Conservation (phyloP, 2,329 filamentous ascomycete genomes). For the Xenoacremonium recifei region DNA sequence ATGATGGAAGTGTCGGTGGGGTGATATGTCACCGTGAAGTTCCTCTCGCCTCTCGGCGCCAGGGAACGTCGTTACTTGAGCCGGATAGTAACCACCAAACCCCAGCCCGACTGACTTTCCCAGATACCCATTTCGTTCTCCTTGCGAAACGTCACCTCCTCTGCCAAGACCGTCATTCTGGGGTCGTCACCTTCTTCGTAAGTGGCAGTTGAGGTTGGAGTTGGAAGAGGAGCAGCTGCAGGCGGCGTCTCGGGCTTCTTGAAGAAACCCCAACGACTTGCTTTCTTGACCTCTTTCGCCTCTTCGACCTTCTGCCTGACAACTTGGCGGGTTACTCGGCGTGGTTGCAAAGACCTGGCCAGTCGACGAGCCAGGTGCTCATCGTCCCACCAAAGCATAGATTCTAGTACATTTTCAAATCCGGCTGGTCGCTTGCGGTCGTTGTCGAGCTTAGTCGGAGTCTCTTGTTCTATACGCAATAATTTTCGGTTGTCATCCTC, state of each 20-base stretch:
- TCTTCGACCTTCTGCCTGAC: slow-evolving; percentile 31
- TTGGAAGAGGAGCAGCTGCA: slow-evolving; percentile 4
- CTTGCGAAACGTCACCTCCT: slow-evolving; percentile 50
- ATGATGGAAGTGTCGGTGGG: too few relatives aligned
- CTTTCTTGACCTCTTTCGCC: slow-evolving; percentile 32
- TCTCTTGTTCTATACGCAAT: slow-evolving; percentile 25
- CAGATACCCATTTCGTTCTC: slow-evolving; percentile 52
- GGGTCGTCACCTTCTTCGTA: slow-evolving; percentile 24
- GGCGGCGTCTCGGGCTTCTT: slow-evolving; percentile 19
- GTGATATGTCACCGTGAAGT: too few relatives aligned
- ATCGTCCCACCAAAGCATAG: slow-evolving; percentile 46
- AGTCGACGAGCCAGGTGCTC: slow-evolving; percentile 45
- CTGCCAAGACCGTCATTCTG: slow-evolving; percentile 40
- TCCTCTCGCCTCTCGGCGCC: too few relatives aligned
- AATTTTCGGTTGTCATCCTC: slow-evolving; percentile 30
- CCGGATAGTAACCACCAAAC: slow-evolving; percentile 42
- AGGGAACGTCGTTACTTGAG: slow-evolving; percentile 16
- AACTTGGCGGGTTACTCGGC: slow-evolving; percentile 24
- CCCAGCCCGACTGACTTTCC: slow-evolving; percentile 51
- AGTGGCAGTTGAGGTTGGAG: slow-evolving; percentile 4
- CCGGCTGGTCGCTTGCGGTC: slow-evolving; percentile 9
- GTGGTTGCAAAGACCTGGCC: slow-evolving; percentile 42
- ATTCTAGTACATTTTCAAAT: slow-evolving; percentile 1
- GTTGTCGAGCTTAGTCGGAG: slow-evolving; percentile 11
- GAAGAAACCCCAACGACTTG: slow-evolving; percentile 33